Percentiles rank a stretch among this genome's conserved stretches.
Evolutionary conservation across 1,284 basidiomycete genomes (phyloP).

Genomic region (Amylostereum chailletii): DNA sequence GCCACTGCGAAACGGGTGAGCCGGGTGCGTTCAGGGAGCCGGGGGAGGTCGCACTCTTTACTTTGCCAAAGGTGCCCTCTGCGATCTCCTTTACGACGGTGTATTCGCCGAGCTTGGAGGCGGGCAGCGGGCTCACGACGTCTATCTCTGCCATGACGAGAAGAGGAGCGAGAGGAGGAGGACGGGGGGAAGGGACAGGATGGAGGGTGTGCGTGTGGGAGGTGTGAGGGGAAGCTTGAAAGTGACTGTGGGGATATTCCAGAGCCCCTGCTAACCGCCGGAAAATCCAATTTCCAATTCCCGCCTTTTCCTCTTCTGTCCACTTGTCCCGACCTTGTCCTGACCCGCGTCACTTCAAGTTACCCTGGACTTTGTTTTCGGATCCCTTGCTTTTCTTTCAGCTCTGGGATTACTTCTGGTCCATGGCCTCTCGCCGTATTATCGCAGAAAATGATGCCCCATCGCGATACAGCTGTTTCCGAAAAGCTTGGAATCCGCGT

Average conservation of each 20-base stretch:
- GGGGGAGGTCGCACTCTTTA: slow-evolving; percentile 74
- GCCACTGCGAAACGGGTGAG: slow-evolving; percentile 56
- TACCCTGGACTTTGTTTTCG: no score
- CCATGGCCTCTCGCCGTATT: no score
- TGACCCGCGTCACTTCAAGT: background rate
- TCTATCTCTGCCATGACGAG: slow-evolving; percentile 11
- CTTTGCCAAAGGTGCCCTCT: slow-evolving; percentile 94
- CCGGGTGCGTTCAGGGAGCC: slow-evolving; percentile 5
- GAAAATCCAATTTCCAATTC: no score
- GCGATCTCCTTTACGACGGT: slow-evolving; percentile 70
- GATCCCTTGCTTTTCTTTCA: no score
- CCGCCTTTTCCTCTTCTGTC: background rate
- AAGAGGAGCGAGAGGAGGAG: background rate
- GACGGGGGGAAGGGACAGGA: background rate
- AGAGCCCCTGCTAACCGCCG: no score
- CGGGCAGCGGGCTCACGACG: slow-evolving; percentile 20
- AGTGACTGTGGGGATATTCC: no score
- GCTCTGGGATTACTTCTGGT: no score
- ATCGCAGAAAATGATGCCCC: no score
- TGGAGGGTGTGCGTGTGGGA: background rate
- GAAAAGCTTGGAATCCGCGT: no score
- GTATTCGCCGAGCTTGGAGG: slow-evolving; percentile 73
- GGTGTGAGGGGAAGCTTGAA: background rate
- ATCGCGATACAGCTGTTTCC: no score
- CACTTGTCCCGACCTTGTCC: background rate